Base-by-base conservation (phyloP, 805 yeast genomes). In the Saccharomycodes ludwigii region DNA sequence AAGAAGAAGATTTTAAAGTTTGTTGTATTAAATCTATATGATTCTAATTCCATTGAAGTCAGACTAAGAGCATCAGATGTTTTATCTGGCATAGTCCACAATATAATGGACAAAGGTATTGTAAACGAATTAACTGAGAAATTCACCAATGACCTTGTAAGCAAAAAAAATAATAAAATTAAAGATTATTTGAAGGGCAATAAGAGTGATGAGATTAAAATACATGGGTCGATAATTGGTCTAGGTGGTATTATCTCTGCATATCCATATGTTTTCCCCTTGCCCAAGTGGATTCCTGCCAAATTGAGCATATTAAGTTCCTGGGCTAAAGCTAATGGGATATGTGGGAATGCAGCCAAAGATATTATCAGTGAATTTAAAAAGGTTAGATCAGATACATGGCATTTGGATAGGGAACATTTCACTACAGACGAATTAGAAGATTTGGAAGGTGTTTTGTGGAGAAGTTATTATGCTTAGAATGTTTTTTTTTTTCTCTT, bases 371-470 rank as follows among this genome's bases (percentile, higher is more conserved):
- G 94, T 40, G 76, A 73, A 40, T 91, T 91, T 59, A 88, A 86
- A 52, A 85, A 85, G 59, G 73, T 83, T 5, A 70, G 97, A 41
- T 93, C 86, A 36, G 98, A 88, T 46, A 84, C 96, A 0, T 88
- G 98, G 98, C 94, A 82, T 46, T 71, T 84, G 37, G 98, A 88
- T 50, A 68, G 79, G 38, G 65, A 65, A 41, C 72, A 68, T 10
- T 91, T 88, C 52, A 72, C 75, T 6, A 71, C 67, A 30, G 82
- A 77, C 4, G 93, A 88, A 54, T 61, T 85, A 31, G 91, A 84
- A 48, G 95, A 84, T 50, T 59, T 88, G 27, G 98, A 88, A 52
- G 98, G 98, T 25, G 95, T 88, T 4, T 56, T 86, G 18, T 79
- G 94, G 81, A 79, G 81, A 52, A 82, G 94, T 50, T 88, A 91